Evolutionary conservation across 805 yeast species (phyloP), one percentile per base, ranked within the genome.

Genomic region (Starmerella vaccinii): DNA sequence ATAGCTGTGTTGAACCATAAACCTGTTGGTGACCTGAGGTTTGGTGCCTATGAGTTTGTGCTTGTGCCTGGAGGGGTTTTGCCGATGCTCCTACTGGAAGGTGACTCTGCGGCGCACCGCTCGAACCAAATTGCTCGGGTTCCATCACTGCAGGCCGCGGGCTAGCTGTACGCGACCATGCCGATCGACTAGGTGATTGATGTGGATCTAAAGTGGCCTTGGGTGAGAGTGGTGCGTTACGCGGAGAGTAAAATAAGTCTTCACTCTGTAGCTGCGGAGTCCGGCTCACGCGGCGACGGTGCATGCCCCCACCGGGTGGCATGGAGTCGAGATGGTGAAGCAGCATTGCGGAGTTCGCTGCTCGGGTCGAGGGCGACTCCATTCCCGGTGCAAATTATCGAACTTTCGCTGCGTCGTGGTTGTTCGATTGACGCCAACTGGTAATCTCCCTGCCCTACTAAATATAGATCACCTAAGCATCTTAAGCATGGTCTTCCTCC

Each of bases 321-420:
- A 44, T 32, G 46, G 51, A 30, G 23, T 50, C 53, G 34, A 55
- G 54, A 47, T 55, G 58, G 33, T 46, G 49, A 44, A 48, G 58
- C 21, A 55, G 55, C 48, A 53, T 37, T 18, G 50, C 51, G 46
- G 49, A 50, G 51, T 51, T 53, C 46, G 47, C 48, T 45, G 49
- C 52, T 44, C 48, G 53, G 49, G 54, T 44, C 49, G 57, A 51
- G 27, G 57, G 57, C 52, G 57, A 50, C 52, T 53, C 57, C 57
- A 53, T 53, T 23, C 43, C 35, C 38, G 22, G 38, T 32, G 23
- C 24, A 41, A 27, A 24, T 13, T 24, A 21, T 41, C 34, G 24
- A 5, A 5, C 13, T 22, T 18, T 15, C 45, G 34, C 34, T 19
- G 34, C 34, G 32, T 41, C 15, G 24, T 41, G 45, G 45, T 41